Base-by-base conservation (phyloP, 164 flowering plant species). In the Piper longum region DNA sequence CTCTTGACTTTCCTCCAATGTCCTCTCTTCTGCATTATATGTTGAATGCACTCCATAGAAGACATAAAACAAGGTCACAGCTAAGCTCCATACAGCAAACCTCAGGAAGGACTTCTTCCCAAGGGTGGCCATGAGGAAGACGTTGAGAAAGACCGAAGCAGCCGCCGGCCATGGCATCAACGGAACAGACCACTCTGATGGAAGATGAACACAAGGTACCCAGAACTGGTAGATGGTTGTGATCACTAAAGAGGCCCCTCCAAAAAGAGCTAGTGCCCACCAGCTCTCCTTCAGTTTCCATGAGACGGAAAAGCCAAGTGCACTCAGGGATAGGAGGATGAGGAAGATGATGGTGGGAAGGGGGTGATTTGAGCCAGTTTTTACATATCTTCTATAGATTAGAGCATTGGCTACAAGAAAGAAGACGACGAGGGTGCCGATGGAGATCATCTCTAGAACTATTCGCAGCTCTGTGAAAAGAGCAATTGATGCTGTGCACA, bases 141-240 rank as follows among this genome's bases (percentile, higher is more conserved):
- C 75, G 64, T 87, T 89, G 52, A 89, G 85, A 65, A 81, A 85
- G 56, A 85, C 73, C 4, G 97, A 89, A 2, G 76, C 64, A 0
- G 88, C 80, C 11, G 95, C 83, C 0, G 87, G 89, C 97, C 97
- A 89, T 60, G 97, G 97, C 97, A 89, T 89, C 57, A 81, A 64
- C 7, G 97, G 91, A 45, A 87, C 90, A 1, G 79, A 70, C 95
- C 91, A 89, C 13, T 67, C 70, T 0, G 67, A 13, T 0, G 73
- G 67, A 18, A 62, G 67, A 41, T 26, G 43, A 18, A 26, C 17
- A 56, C 67, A 62, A 17, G 80, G 74, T 40, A 76, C 73, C 71
- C 45, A 60, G 76, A 74, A 74, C 36, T 80, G 83, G 65, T 80
- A 85, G 44, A 78, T 57, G 18, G 77, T 74, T 7, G 87, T 83